phyloP scores from a whole-genome alignment of 2,329 filamentous ascomycete species.

The Cordyceps tenuipes region DNA sequence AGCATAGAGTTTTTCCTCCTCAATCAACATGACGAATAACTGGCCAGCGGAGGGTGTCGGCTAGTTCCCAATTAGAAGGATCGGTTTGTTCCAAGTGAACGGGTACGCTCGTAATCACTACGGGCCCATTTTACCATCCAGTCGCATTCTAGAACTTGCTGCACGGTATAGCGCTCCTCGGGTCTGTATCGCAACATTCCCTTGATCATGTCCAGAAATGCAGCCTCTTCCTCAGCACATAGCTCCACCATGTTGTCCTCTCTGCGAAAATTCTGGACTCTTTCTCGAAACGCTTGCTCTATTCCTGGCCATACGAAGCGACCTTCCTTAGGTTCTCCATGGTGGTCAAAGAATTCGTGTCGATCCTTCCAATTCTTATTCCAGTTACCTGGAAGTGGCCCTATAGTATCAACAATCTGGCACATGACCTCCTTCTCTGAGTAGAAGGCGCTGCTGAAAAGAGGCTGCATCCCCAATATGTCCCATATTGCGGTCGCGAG shows the following conservation, averaged over 20 bases:
- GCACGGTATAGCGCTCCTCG: slow-evolving; percentile 1
- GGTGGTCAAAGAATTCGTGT: background rate
- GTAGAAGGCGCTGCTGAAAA: background rate
- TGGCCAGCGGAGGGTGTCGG: no score
- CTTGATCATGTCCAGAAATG: slow-evolving; percentile 10
- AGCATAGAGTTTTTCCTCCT: no score
- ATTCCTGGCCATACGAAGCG: slow-evolving; percentile 2
- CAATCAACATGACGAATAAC: no score
- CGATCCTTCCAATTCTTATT: slow-evolving; percentile 3
- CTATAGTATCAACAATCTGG: slow-evolving; percentile 8
- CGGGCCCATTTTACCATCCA: slow-evolving; percentile 19
- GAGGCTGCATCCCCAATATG: slow-evolving; percentile 3
- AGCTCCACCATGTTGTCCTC: slow-evolving; percentile 5
- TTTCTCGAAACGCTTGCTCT: background rate
- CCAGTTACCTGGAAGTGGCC: slow-evolving; percentile 11
- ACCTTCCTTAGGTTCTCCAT: background rate
- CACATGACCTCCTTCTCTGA: background rate
- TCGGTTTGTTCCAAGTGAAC: background rate
- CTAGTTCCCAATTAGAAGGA: background rate
- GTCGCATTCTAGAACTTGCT: slow-evolving; percentile 10
- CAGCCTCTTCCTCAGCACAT: slow-evolving; percentile 5
- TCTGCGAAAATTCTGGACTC: slow-evolving; percentile 11
- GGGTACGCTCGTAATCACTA: background rate
- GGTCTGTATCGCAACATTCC: slow-evolving; percentile 12
- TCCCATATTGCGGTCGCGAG: slow-evolving; percentile 8